A percentile compares a stretch with the other conserved stretches of the same genome.
Conservation (phyloP, 73 alveolate genomes). For the Uronychia binucleata region DNA sequence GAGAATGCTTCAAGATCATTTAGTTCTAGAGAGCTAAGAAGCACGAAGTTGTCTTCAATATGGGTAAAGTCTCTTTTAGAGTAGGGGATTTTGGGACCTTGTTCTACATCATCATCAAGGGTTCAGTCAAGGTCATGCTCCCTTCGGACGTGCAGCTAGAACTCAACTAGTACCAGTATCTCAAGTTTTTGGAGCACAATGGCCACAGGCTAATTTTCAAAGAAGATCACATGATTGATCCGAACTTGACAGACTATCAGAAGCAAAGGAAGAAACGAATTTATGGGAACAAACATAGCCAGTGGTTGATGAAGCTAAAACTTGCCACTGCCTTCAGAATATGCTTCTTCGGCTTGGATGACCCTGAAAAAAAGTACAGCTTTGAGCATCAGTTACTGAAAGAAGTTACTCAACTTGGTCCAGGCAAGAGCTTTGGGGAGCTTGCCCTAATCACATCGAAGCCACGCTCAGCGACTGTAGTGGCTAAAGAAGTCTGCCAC, state of each 20-base stretch:
- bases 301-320: neutral
- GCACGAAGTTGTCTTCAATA: neutral
- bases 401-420: slow-evolving; percentile 28
- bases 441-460: slow-evolving; percentile 30
- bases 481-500: slow-evolving; percentile 23
- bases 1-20: neutral
- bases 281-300: neutral
- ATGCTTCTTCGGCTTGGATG: neutral
- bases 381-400: neutral
- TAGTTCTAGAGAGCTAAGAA: neutral
- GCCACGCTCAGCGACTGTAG: slow-evolving; percentile 44
- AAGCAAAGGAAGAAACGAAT: neutral
- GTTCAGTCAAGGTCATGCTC: neutral
- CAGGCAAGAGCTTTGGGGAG: slow-evolving; percentile 50
- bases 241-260: neutral
- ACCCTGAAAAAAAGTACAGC: neutral
- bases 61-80: neutral
- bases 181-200: neutral
- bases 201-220: neutral
- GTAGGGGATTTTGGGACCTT: neutral
- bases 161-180: neutral
- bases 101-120: neutral
- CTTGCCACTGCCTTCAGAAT: neutral
- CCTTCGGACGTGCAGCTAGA: neutral
- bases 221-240: neutral